phyloP scores from a whole-genome alignment of 768 basidiomycete genomes.

The Mycena indigotica region DNA sequence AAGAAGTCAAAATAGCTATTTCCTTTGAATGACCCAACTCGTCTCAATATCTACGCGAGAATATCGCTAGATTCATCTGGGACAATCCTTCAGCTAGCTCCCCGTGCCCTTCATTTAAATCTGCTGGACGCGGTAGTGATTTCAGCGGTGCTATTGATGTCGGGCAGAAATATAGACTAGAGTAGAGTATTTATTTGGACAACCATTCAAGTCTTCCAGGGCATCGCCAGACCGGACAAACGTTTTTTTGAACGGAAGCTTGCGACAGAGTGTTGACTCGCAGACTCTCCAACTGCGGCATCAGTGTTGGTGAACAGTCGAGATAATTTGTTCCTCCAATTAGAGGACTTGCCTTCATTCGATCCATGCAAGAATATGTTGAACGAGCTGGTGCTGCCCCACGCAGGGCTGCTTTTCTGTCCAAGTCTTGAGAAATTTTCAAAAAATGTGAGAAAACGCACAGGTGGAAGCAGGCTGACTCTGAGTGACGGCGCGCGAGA shows the following conservation, averaged over 20 bases:
- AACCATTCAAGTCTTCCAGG: background rate
- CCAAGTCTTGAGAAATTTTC: background rate
- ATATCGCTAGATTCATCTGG: background rate
- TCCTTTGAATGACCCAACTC: background rate
- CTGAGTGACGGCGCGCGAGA: constrained; percentile 5
- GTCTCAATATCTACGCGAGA: background rate
- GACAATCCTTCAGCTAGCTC: constrained; percentile 1
- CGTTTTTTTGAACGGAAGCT: background rate
- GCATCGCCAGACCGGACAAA: background rate
- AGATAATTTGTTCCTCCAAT: background rate
- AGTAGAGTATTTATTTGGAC: background rate
- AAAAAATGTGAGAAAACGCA: background rate
- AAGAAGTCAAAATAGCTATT: too few relatives aligned
- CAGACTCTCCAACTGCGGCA: background rate
- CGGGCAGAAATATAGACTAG: constrained; percentile 16
- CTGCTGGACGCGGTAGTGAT: constrained; percentile 2
- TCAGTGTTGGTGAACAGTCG: background rate
- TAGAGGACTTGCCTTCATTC: background rate
- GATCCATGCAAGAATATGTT: background rate
- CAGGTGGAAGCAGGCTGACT: background rate
- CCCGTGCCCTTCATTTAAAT: background rate
- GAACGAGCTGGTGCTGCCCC: background rate
- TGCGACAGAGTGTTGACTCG: background rate
- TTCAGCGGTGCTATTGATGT: constrained; percentile 7
- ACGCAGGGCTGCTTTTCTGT: background rate